Conservation (phyloP, 148 eudicot genomes). For the Polygonum aviculare region DNA sequence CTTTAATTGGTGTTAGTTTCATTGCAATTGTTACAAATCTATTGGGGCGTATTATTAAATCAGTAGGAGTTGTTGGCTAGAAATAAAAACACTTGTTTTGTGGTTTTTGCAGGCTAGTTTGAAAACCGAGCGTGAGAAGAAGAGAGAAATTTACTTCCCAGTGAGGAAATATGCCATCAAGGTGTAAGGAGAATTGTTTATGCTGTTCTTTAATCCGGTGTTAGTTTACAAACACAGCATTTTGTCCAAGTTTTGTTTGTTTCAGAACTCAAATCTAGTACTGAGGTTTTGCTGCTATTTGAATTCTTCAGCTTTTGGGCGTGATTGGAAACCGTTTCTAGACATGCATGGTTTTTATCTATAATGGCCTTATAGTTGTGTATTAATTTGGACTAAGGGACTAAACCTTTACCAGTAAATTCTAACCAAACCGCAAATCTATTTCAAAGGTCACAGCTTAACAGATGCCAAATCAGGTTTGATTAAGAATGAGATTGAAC, state of each 20-base stretch:
- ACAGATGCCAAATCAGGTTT: too few species aligned
- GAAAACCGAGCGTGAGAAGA: constrained; percentile 62
- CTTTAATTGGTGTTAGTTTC: too few species aligned
- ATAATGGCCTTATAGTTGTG: too few species aligned
- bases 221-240: constrained; percentile 7
- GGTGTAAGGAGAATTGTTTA: constrained; percentile 20
- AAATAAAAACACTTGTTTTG: not conserved
- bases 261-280: constrained; percentile 1
- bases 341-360: not conserved
- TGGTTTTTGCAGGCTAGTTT: constrained; percentile 34
- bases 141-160: constrained; percentile 55
- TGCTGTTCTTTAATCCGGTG: not conserved
- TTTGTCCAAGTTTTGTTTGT: constrained; percentile 8
- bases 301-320: not conserved
- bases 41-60: too few species aligned
- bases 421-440: too few species aligned
- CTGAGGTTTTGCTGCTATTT: not conserved
- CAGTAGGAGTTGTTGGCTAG: not conserved
- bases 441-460: too few species aligned
- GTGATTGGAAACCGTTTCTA: not conserved
- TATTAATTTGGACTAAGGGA: too few species aligned
- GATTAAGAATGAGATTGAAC: too few species aligned
- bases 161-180: constrained; percentile 64
- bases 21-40: not conserved
- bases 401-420: too few species aligned